Percentiles rank a stretch among this genome's conserved stretches.
Conservation (phyloP, 352 stramenopile species). For the Pythium brassicae region DNA sequence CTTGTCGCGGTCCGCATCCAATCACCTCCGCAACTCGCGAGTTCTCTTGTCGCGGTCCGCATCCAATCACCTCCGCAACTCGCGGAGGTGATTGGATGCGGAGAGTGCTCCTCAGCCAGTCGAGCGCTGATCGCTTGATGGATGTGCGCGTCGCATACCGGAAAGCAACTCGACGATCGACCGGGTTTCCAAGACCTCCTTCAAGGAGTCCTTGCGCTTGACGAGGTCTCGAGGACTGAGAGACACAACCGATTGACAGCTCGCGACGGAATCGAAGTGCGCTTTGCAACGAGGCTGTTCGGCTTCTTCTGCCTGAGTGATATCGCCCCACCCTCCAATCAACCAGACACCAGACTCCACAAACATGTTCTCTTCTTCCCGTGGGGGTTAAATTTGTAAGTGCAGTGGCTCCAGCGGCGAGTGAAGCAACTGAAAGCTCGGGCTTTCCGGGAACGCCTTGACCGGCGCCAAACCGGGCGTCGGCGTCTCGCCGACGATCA, state of each 20-base stretch:
- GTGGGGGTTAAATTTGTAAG: not conserved
- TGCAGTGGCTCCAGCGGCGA: not conserved
- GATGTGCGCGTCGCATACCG: not conserved
- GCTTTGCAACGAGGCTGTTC: not conserved
- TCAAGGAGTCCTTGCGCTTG: not conserved
- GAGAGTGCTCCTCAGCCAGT: not conserved
- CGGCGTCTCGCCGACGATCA: conserved; percentile 1
- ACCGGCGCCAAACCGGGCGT: not conserved
- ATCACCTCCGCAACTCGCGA: too few species aligned
- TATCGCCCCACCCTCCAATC: too few species aligned
- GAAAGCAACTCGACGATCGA: not conserved
- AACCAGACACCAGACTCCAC: too few species aligned
- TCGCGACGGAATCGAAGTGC: too few species aligned
- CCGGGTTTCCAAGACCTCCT: too few species aligned
- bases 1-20: too few species aligned
- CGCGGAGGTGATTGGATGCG: not conserved
- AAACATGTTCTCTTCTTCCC: too few species aligned
- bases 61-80: too few species aligned
- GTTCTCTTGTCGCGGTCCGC: too few species aligned
- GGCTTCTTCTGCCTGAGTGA: not conserved
- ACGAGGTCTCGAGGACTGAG: too few species aligned
- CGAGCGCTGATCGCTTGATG: not conserved
- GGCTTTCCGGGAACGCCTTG: not conserved
- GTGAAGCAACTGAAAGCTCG: not conserved
- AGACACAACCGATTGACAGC: too few species aligned